Evolutionary conservation across 78 protist species (phyloP), one percentile per base, ranked within the genome.

Genomic region (Bodo saltans): DNA sequence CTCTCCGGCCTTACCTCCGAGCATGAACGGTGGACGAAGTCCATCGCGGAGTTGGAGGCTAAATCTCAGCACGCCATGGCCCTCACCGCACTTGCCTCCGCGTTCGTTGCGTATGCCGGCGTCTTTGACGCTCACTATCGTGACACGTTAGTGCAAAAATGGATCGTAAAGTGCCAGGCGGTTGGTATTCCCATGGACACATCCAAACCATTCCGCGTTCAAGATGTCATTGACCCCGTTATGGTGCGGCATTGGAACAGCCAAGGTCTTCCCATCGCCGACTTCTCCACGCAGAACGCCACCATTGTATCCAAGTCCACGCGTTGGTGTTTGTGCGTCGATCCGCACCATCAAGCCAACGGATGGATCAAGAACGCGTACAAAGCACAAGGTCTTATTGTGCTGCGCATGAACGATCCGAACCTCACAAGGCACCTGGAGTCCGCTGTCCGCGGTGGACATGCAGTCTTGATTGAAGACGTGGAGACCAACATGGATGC

Each of bases 261-360:
- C 23, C 92, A 95, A 75, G 94, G 95, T 4, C 88, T 95, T 30
- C 98, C 98, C 37, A 89, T 84, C 30, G 98, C 93, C 84, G 95
- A 90, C 37, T 89, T 87, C 40, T 47, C 85, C 30, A 72, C 53
- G 41, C 89, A 91, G 42, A 91, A 87, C 74, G 93, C 76, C 52
- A 70, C 84, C 68, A 79, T 87, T 21, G 78, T 79, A 4, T 38
- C 83, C 0, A 42, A 32, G 12, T 28, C 70, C 0, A 78, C 12
- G 47, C 41, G 79, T 26, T 67, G 37, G 60, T 52, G 83, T 30
- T 60, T 87, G 35, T 53, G 68, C 47, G 79, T 91, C 70, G 86
- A 80, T 52, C 90, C 86, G 23, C 83, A 87, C 35, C 85, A 83
- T 0, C 93, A 90, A 60, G 90, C 86, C 33, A 82, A 39, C 69